Percentiles rank a stretch among this genome's conserved stretches.
These are phyloP conservation scores for Monotropa hypopitys DNA, from an alignment of 179 eudicot genomes.

Conservation along the genomic window DNA sequence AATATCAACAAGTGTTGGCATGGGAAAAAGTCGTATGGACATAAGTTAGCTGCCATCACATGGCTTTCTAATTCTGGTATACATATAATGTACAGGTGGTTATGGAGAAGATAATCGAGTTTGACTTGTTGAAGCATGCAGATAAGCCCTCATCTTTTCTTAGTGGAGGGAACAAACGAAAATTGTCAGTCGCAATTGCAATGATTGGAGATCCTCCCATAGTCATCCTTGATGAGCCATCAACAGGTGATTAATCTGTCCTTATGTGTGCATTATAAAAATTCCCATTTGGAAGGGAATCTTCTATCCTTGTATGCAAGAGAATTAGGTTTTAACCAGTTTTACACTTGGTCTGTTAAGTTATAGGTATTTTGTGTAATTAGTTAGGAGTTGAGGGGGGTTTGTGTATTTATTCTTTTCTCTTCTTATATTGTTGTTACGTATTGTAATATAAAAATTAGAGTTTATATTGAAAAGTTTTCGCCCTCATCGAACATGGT, in stretches of 20 bases:
- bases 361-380: no score
- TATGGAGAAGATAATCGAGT: constrained; percentile 66
- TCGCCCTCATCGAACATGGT: no score
- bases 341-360: background rate
- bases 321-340: background rate
- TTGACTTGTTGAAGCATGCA: constrained; percentile 78
- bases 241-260: constrained; percentile 46
- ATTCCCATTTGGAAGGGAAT: background rate
- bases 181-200: constrained; percentile 94
- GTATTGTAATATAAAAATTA: no score
- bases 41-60: background rate
- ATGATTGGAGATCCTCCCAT: constrained; percentile 99
- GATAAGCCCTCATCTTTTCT: constrained; percentile 78
- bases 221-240: constrained; percentile 96
- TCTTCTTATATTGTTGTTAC: no score
- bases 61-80: constrained; percentile 3
- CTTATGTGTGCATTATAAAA: background rate
- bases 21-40: background rate
- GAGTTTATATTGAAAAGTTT: no score
- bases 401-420: no score
- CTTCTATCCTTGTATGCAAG: background rate
- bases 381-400: no score
- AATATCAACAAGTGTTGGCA: background rate
- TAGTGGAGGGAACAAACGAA: constrained; percentile 96
- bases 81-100: constrained; percentile 49